Base-by-base conservation (phyloP, 106 monocot genomes). In the Allium sativum region DNA sequence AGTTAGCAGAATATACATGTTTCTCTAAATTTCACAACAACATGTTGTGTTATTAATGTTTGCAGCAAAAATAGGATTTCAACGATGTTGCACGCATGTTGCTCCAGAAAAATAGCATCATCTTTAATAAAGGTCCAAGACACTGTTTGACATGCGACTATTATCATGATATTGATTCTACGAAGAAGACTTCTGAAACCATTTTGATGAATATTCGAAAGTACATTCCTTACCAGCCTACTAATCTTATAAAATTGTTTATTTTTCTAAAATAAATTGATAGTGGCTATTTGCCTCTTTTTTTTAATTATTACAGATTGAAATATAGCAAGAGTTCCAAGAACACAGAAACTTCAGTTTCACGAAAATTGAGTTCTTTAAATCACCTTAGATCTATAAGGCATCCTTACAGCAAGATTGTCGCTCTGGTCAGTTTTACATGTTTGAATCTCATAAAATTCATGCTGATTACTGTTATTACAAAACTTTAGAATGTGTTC, bases 351-450 rank as follows among this genome's bases (percentile, higher is more conserved):
- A 46, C 10, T 48, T 47, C 74, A 43, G 56, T 82, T 8, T 69
- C 70, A 19, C 59, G 77, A 53, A 54, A 68, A 21, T 54, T 84
- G 58, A 58, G 51, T 20, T 80, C 75, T 53, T 84, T 95, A 52
- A 42, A 41, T 72, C 61, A 22, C 9, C 57, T 95, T 18, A 77
- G 64, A 73, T 90, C 72, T 20, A 42, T 84, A 4, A 87, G 75
- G 62, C 95, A 95, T 77, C 74, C 66, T 43, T 90, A 87, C 64
- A 87, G 90, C 79, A 95, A 73, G 72, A 52, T 72, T 56, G 61
- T 90, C 74, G 81, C 87, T 56, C 76, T 84, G 86, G 95, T 95
- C 10, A 65, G 72, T 77, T 53, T 68, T 9, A 45, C 48, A 17
- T 14, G 41, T 7, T 31, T 2, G 5, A 5, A 31, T 31, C 5